Evolutionary conservation across 768 basidiomycete species (phyloP), one percentile per base, ranked within the genome.

Genomic region (Rhodotorula diobovata): DNA sequence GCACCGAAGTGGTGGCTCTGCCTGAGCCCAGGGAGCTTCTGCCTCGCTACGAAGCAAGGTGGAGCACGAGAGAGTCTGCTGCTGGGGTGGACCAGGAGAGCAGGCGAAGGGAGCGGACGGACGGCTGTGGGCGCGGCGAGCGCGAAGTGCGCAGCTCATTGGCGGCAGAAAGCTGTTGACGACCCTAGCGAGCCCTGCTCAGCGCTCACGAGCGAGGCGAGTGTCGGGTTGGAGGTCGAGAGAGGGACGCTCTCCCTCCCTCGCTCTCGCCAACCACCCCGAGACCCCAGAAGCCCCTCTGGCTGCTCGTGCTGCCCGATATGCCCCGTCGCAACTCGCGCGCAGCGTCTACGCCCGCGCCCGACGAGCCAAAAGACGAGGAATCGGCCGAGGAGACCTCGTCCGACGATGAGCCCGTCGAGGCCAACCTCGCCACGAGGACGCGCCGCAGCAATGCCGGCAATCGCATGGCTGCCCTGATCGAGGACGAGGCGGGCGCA

Each of bases 401-500:
- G 12, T 53, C 48, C 12, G 72, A 73, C 20, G 71, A 64, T 35
- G 43, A 53, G 18, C 53, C 61, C 34, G 66, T 75, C 67, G 71
- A 69, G 32, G 65, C 71, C 4, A 48, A 63, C 55, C 41, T 72
- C 16, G 58, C 68, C 18, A 66, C 68, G 6, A 34, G 74, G 8
- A 43, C 61, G 32, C 55, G 54, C 21, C 57, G 74, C 2, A 41
- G 16, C 20, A 76, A 76, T 30, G 71, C 71, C 10, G 74, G 74
- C 2, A 70, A 64, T 37, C n/a, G 71, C 6, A 76, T 76, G 74
- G 32, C 54, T 9, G 66, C 65, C 2, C 39, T 76, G 21, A 46
- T 76, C 34, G 68, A 72, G 30, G 73, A 75, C 30, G 71, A 76
- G 35, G 62, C 59, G 16, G 32, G 34, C 11, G 61, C 57, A 7